Conservation (phyloP, 1,284 basidiomycete genomes). For the Albatrellus sp. region DNA sequence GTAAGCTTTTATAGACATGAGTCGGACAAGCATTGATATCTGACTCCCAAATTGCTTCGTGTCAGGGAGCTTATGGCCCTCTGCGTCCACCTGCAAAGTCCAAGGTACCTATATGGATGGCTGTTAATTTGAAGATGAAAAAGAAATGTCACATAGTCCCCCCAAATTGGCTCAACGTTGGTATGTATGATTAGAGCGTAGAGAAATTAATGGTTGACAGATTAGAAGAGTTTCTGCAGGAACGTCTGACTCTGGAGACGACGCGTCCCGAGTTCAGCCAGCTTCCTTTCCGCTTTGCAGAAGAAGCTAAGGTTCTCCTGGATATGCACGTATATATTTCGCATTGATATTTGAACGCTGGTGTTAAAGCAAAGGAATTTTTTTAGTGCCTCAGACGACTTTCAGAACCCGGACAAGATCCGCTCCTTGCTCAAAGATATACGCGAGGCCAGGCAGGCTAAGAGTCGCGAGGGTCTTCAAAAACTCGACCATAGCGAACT, state of each 20-base stretch:
- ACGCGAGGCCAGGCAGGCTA: slow-evolving; percentile 88
- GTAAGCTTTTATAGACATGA: slow-evolving; percentile 27
- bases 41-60: neutral
- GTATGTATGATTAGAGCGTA: slow-evolving; percentile 30
- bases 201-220: neutral
- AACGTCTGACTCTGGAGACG: slow-evolving; percentile 59
- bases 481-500: slow-evolving; percentile 67
- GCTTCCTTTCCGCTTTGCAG: slow-evolving; percentile 79
- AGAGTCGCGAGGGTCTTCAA: slow-evolving; percentile 75
- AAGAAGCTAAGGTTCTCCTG: slow-evolving; percentile 79
- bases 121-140: slow-evolving; percentile 85
- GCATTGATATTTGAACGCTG: neutral
- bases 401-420: slow-evolving; percentile 72
- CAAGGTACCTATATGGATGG: slow-evolving; percentile 89
- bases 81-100: slow-evolving; percentile 78
- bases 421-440: slow-evolving; percentile 85
- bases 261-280: slow-evolving; percentile 60
- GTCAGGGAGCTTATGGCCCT: slow-evolving; percentile 84
- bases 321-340: slow-evolving; percentile 59
- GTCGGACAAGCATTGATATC: neutral
- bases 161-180: slow-evolving; percentile 80
- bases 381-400: slow-evolving; percentile 78
- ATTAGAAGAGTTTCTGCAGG: slow-evolving; percentile 63
- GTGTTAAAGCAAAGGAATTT: neutral
- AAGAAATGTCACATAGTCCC: slow-evolving; percentile 87